Evolutionary conservation across 1,284 basidiomycete species (phyloP), one percentile per base, ranked within the genome.

Genomic region (Porodaedalea pini): DNA sequence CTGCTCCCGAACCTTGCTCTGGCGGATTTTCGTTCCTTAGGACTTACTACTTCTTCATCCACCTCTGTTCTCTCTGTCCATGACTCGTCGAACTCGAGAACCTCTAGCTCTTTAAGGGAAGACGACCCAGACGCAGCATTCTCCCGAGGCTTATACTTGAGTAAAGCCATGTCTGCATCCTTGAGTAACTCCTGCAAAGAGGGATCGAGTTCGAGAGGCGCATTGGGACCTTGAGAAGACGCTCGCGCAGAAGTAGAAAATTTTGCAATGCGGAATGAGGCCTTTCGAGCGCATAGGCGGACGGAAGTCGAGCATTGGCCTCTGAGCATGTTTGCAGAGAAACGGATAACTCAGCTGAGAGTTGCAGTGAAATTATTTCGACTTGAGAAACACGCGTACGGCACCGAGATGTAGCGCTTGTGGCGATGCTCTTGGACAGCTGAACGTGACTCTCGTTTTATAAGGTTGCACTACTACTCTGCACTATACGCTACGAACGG

Each of bases 1-100:
- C 84, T 79, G 62, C 86, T 88, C 15, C 92, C 92, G 69, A 91
- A 88, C 11, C 77, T 71, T 19, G 91, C 89, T 27, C 92, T 91
- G 51, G 92, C 90, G 21, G 90, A 92, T 66, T 89, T 88, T 57
- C 88, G 73, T 44, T 79, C 74, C 52, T 77, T 75, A 54, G 72
- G 68, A 11, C 63, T 66, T 39, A 19, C 7, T 32, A 72, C 70
- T 17, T 71, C 59, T 41, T 68, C 67, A 29, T 68, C 64, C 40
- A 65, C 60, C 45, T 64, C 36, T 17, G 68, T 63, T 27, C 68
- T 60, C 54, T 71, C 70, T 23, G 67, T 63, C 5, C 19, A 51
- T 13, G 64, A 63, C 0, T 63, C 58, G 3, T 66, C 64, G n/a
- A 66, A 64, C 44, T 76, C 69, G 34, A 79, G 69, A 32, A 79